Percentiles rank a stretch among this genome's conserved stretches.
Evolutionary conservation across 768 basidiomycete genomes (phyloP).

Genomic region (Naganishia vishniacii): DNA sequence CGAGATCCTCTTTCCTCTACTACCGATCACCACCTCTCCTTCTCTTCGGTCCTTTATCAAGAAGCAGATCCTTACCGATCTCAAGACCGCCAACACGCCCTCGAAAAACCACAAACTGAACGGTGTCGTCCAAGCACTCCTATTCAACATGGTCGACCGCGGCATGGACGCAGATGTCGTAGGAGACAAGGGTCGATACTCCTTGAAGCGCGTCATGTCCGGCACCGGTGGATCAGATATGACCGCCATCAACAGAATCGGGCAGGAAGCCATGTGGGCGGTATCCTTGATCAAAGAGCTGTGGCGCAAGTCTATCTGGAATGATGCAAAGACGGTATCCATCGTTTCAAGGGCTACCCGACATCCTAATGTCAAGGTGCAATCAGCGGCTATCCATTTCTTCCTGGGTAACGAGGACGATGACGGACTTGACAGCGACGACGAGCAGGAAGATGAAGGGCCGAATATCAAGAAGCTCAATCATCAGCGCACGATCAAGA

Average conservation of each 20-base stretch:
- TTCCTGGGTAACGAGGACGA: conserved; percentile 76
- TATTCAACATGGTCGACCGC: conserved; percentile 91
- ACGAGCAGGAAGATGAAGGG: conserved; percentile 57
- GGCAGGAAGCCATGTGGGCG: conserved; percentile 96
- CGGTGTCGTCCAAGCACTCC: conserved; percentile 86
- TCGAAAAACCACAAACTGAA: conserved; percentile 94
- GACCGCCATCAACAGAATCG: conserved; percentile 46
- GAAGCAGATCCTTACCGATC: conserved; percentile 89
- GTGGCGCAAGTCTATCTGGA: conserved; percentile 91
- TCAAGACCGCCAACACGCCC: conserved; percentile 79
- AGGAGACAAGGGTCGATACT: conserved; percentile 65
- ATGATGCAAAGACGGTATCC: conserved; percentile 83
- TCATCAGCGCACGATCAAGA: conserved; percentile 86
- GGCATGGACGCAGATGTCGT: conserved; percentile 76
- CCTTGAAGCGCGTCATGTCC: conserved; percentile 17
- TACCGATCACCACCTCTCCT: conserved; percentile 86
- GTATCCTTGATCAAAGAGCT: conserved; percentile 86
- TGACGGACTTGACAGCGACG: conserved; percentile 64
- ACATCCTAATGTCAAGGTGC: conserved; percentile 88
- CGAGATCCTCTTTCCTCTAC: conserved; percentile 83
- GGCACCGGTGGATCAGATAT: conserved; percentile 50
- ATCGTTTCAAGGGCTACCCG: conserved; percentile 87
- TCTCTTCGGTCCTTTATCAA: conserved; percentile 78
- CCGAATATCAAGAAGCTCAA: conserved; percentile 68
- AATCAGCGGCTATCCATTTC: conserved; percentile 88